phyloP scores from a whole-genome alignment of 2,329 filamentous ascomycete genomes.

The Verticillium longisporum region DNA sequence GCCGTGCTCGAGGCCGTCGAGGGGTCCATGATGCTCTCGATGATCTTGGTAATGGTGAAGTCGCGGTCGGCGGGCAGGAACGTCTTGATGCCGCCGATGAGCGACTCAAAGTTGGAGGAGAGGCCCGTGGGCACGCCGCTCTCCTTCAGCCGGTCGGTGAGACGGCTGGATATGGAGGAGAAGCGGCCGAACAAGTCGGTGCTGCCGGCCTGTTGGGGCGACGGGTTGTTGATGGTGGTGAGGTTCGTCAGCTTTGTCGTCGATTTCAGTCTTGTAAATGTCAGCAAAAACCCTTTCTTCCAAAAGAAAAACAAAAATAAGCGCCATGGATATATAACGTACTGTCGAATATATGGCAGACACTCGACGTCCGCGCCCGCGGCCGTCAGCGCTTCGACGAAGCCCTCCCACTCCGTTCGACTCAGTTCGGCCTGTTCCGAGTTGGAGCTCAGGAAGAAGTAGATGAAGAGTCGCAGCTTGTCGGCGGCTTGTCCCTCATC shows the following conservation, averaged over 20 bases:
- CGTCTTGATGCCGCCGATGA: slow-evolving; percentile 95
- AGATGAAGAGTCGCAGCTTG: slow-evolving; percentile 90
- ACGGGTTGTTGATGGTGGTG: slow-evolving; percentile 75
- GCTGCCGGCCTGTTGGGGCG: slow-evolving; percentile 54
- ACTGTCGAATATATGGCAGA: slow-evolving; percentile 82
- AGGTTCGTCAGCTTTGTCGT: slow-evolving; percentile 98
- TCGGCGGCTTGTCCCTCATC: slow-evolving; percentile 80
- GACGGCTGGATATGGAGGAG: slow-evolving; percentile 80
- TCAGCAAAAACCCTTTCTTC: background rate
- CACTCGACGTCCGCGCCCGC: slow-evolving; percentile 71
- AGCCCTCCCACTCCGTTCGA: slow-evolving; percentile 74
- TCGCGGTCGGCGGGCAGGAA: slow-evolving; percentile 96
- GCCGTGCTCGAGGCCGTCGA: slow-evolving; percentile 82
- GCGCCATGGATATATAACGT: slow-evolving; percentile 23
- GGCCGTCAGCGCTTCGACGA: slow-evolving; percentile 74
- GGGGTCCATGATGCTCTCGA: slow-evolving; percentile 97
- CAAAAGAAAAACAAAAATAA: no score
- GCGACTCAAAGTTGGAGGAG: slow-evolving; percentile 79
- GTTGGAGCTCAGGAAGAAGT: slow-evolving; percentile 84
- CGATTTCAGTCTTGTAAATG: slow-evolving; percentile 64
- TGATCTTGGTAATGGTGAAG: slow-evolving; percentile 94
- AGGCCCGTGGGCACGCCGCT: slow-evolving; percentile 66
- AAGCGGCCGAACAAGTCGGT: slow-evolving; percentile 89
- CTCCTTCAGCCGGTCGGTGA: slow-evolving; percentile 92
- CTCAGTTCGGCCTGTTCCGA: slow-evolving; percentile 81